phyloP scores from a whole-genome alignment of 208 protist genomes.

The Trypanosoma mega region DNA sequence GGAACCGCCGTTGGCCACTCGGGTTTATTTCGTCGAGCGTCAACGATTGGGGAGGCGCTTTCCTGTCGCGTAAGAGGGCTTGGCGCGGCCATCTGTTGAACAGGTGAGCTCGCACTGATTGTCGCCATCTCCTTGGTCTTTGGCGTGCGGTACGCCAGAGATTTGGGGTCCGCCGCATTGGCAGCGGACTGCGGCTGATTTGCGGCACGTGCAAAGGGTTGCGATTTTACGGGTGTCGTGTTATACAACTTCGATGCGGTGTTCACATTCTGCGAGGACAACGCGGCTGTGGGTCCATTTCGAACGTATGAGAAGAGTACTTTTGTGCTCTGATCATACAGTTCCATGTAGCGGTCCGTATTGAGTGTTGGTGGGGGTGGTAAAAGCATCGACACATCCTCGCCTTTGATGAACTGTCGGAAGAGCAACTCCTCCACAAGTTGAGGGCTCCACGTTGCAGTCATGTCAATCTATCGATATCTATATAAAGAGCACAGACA shows the following conservation, averaged over 20 bases:
- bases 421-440: conserved; percentile 89
- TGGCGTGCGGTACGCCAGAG: conserved; percentile 9
- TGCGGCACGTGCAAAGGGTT: conserved; percentile 17
- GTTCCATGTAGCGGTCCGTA: conserved; percentile 56
- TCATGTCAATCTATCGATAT: conserved; percentile 20
- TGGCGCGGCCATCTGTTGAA: conserved; percentile 22
- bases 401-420: conserved; percentile 84
- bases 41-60: conserved; percentile 7
- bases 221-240: conserved; percentile 34
- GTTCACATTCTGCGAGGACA: conserved; percentile 80
- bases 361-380: conserved; percentile 57
- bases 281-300: conserved; percentile 75
- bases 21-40: conserved; percentile 31
- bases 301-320: conserved; percentile 81
- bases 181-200: conserved; percentile 7
- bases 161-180: conserved; percentile 4
- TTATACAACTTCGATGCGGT: conserved; percentile 41
- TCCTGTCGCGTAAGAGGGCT: conserved; percentile 16
- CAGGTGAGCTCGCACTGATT: conserved; percentile 9
- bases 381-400: conserved; percentile 68
- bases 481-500: too few species aligned
- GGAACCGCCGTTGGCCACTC: conserved; percentile 82
- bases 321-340: conserved; percentile 78
- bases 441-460: conserved; percentile 55
- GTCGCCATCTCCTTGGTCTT: conserved; percentile 1